A percentile compares a stretch with the other conserved stretches of the same genome.
Conservation (phyloP, 2,329 filamentous ascomycete genomes). For the Botrytis byssoidea region DNA sequence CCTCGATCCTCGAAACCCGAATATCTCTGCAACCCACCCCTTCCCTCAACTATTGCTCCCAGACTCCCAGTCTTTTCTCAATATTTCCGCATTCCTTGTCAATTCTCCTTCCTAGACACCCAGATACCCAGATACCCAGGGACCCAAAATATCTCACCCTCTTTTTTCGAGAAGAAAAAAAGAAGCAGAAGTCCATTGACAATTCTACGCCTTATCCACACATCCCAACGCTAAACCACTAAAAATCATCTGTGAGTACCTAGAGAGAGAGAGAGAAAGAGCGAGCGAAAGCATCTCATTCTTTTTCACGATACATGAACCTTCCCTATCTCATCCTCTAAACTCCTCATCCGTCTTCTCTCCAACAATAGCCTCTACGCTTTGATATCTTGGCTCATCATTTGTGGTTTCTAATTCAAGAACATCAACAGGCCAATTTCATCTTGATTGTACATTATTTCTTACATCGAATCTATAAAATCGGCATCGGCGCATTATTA, state of each 20-base stretch:
- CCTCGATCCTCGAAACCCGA: not conserved
- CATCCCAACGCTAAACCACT: not conserved
- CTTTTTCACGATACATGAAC: not conserved
- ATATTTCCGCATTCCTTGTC: conserved; percentile 15
- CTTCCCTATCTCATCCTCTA: not conserved
- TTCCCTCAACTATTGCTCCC: not conserved
- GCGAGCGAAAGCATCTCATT: not conserved
- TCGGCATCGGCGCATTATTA: conserved; percentile 9
- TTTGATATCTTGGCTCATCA: conserved; percentile 4
- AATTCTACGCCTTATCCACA: not conserved
- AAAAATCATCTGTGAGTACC: not conserved
- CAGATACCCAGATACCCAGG: not conserved
- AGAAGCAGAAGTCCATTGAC: not conserved
- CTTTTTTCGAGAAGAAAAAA: not conserved
- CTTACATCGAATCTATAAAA: not conserved
- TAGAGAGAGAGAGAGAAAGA: not conserved
- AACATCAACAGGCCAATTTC: conserved; percentile 2
- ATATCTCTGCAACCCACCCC: not conserved
- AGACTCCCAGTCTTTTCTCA: not conserved
- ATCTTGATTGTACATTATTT: not conserved
- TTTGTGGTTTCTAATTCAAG: conserved; percentile 11
- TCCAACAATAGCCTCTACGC: not conserved
- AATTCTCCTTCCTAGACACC: not conserved
- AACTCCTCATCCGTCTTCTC: not conserved
- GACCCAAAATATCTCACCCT: not conserved